Percentiles rank a stretch among this genome's conserved stretches.
Conservation (phyloP, 148 eudicot species). For the Fallopia convolvulus region DNA sequence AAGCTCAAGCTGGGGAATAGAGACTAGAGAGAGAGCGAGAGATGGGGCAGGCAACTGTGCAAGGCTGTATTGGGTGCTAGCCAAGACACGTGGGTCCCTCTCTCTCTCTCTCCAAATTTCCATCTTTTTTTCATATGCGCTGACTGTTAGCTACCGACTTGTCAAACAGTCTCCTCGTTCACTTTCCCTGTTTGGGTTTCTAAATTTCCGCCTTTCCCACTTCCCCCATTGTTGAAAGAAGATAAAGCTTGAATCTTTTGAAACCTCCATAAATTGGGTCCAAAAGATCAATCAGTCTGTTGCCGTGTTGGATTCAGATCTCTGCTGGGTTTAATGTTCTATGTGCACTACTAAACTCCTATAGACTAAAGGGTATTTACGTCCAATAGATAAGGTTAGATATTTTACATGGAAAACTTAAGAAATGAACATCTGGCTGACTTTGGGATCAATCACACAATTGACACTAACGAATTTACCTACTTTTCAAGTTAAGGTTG, state of each 20-base stretch:
- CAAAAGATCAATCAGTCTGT: too few relatives aligned
- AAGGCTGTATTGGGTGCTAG: conserved; percentile 1
- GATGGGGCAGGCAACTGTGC: neutral
- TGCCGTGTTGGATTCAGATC: too few relatives aligned
- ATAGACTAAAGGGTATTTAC: neutral
- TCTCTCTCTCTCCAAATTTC: neutral
- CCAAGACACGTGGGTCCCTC: neutral
- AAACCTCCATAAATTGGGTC: neutral
- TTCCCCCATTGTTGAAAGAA: neutral
- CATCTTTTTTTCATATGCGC: neutral
- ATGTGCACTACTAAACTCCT: neutral
- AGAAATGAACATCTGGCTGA: too few relatives aligned
- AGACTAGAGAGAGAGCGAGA: neutral
- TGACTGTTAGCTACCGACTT: neutral
- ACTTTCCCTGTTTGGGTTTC: neutral
- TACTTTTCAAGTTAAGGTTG: too few relatives aligned
- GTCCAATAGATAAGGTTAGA: too few relatives aligned
- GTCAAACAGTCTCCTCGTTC: neutral
- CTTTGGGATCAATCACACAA: too few relatives aligned
- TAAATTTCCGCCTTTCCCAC: neutral
- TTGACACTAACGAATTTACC: too few relatives aligned
- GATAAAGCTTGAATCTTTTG: neutral
- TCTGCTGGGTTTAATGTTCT: too few relatives aligned
- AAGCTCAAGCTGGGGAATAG: neutral
- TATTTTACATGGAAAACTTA: too few relatives aligned